Conservation (phyloP, 805 yeast genomes). For the Groenewaldozyma tartarivorans region DNA sequence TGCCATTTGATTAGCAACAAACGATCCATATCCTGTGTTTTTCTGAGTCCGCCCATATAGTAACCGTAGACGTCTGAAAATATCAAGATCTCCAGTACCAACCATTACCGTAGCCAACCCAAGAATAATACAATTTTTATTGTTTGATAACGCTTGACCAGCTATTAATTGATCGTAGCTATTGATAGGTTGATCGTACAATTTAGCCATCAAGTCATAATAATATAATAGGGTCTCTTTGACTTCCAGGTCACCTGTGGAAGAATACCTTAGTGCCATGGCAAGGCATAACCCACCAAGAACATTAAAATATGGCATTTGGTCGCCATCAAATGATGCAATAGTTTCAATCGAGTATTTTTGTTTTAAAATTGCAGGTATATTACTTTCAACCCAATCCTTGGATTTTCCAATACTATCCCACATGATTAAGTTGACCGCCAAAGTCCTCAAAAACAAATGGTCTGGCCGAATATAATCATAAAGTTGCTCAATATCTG, state of each 20-base stretch:
- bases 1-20: conserved; percentile 69
- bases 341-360: conserved; percentile 25
- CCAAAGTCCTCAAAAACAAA: conserved; percentile 53
- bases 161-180: conserved; percentile 54
- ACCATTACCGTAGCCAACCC: conserved; percentile 73
- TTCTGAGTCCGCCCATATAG: conserved; percentile 45
- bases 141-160: conserved; percentile 40
- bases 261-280: conserved; percentile 68
- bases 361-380: conserved; percentile 39
- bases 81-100: conserved; percentile 80
- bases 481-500: conserved; percentile 46
- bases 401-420: conserved; percentile 39
- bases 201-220: conserved; percentile 41
- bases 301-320: conserved; percentile 51
- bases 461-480: conserved; percentile 76
- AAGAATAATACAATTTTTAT: conserved; percentile 52
- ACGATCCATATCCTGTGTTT: conserved; percentile 50
- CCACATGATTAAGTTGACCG: conserved; percentile 66
- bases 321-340: conserved; percentile 43
- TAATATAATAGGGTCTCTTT: conserved; percentile 46
- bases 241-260: conserved; percentile 47
- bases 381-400: conserved; percentile 48
- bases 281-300: conserved; percentile 70
- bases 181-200: conserved; percentile 30
- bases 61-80: conserved; percentile 61